Percentiles rank a stretch among this genome's conserved stretches.
phyloP scores from a whole-genome alignment of 176 grass and related monocot species.

The Stipa capillata region DNA sequence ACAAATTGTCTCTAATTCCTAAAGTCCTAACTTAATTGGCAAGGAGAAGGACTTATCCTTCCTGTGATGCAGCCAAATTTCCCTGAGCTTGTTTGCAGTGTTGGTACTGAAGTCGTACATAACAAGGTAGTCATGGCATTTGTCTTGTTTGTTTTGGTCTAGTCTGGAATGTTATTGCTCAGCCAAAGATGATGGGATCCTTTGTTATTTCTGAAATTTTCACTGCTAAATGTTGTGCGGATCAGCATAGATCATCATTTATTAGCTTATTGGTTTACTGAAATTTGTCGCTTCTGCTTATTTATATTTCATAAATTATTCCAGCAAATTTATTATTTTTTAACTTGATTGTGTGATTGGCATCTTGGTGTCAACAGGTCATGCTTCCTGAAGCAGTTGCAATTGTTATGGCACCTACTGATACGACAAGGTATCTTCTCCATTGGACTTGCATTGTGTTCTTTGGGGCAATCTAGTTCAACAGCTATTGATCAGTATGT shows the following conservation, averaged over 20 bases:
- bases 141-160: constrained; percentile 12
- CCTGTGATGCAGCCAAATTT: neutral
- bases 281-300: neutral
- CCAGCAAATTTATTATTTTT: neutral
- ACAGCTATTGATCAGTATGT: neutral
- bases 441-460: neutral
- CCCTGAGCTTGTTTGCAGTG: neutral
- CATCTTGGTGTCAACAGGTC: constrained; percentile 41
- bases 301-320: constrained; percentile 23
- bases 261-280: constrained; percentile 10
- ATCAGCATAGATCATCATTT: neutral
- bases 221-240: neutral
- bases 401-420: constrained; percentile 98
- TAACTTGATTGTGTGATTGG: constrained; percentile 1
- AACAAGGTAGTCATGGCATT: neutral
- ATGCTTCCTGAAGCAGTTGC: constrained; percentile 99
- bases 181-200: neutral
- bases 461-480: neutral
- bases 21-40: neutral
- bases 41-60: neutral
- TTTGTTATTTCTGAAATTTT: neutral
- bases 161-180: neutral
- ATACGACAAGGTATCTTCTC: constrained; percentile 69
- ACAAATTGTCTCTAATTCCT: neutral
- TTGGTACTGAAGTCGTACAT: neutral